These are phyloP conservation scores for Narthecium ossifragum DNA, from an alignment of 106 monocot species.

Conservation along the genomic window DNA sequence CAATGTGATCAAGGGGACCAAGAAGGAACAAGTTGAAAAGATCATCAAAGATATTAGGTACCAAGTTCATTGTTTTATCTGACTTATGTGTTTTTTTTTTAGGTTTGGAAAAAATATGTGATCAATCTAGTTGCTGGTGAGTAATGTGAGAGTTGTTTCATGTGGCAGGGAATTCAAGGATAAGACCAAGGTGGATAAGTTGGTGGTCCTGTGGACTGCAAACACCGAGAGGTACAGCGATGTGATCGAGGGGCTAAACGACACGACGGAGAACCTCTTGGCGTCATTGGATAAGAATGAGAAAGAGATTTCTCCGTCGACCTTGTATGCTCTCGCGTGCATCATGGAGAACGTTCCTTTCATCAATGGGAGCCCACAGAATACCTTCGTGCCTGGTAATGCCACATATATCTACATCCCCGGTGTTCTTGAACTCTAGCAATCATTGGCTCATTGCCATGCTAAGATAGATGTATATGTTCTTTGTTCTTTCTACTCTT, in stretches of 20 bases:
- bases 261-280: conserved; percentile 78
- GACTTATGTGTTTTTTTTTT: no score
- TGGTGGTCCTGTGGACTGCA: conserved; percentile 96
- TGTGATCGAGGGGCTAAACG: conserved; percentile 78
- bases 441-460: no score
- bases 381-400: conserved; percentile 98
- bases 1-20: conserved; percentile 75
- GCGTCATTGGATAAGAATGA: conserved; percentile 69
- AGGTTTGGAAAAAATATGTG: not conserved
- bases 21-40: conserved; percentile 76
- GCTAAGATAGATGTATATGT: not conserved
- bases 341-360: conserved; percentile 78
- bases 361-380: conserved; percentile 97
- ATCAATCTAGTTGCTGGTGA: not conserved
- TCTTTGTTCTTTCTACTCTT: not conserved
- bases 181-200: conserved; percentile 81
- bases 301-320: conserved; percentile 90
- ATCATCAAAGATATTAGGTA: conserved; percentile 95
- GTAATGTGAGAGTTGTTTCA: not conserved
- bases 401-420: no score
- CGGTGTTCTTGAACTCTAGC: no score
- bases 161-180: conserved; percentile 85
- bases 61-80: not conserved
- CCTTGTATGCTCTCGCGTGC: conserved; percentile 78
- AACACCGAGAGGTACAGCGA: conserved; percentile 96